Conservation (phyloP, 1,284 basidiomycete genomes). For the Fomitopsis schrenkii region DNA sequence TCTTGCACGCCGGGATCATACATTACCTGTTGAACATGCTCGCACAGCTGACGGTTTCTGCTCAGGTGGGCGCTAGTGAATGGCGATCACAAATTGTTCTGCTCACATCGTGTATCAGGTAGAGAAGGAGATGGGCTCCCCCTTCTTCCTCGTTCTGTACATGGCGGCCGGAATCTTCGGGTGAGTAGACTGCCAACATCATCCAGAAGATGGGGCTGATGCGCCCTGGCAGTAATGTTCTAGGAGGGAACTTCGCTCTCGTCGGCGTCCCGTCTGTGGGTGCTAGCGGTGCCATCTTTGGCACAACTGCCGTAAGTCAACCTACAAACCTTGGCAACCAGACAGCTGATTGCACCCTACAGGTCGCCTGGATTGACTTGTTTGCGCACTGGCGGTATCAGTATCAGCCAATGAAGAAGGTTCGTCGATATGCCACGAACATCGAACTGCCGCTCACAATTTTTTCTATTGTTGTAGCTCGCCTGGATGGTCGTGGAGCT, state of each 20-base stretch:
- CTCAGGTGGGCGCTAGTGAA: conserved; percentile 50
- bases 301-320: conserved; percentile 72
- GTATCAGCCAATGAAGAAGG: conserved; percentile 74
- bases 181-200: conserved; percentile 31
- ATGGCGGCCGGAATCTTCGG: conserved; percentile 90
- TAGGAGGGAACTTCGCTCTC: conserved; percentile 90
- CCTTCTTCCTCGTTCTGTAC: conserved; percentile 80
- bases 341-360: neutral
- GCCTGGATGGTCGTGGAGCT: conserved; percentile 84
- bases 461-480: conserved; percentile 41
- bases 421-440: conserved; percentile 25
- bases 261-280: conserved; percentile 92
- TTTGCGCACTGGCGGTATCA: conserved; percentile 92
- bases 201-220: neutral
- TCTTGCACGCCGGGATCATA: conserved; percentile 89
- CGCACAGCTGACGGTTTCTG: conserved; percentile 77
- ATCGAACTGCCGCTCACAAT: neutral
- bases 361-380: conserved; percentile 84
- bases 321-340: neutral
- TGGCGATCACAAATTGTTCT: neutral
- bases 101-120: conserved; percentile 41
- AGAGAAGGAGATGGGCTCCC: conserved; percentile 83
- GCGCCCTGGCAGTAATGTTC: conserved; percentile 52
- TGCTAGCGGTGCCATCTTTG: conserved; percentile 92
- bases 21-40: conserved; percentile 89